These are phyloP conservation scores for Fusarium albosuccineum DNA, from an alignment of 2,329 filamentous ascomycete species.

Conservation along the genomic window DNA sequence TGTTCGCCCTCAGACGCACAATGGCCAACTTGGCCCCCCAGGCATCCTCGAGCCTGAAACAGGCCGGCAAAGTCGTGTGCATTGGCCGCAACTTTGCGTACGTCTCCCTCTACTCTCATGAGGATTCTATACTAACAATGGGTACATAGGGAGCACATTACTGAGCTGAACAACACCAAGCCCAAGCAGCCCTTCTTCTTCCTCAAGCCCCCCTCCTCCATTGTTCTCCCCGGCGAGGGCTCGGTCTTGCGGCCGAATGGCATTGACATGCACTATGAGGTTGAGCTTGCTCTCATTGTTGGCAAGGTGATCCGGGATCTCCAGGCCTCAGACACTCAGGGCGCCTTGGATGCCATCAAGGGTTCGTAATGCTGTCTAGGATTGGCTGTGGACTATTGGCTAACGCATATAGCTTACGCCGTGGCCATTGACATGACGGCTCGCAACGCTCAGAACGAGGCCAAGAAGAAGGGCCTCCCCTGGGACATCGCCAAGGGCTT, in stretches of 20 bases:
- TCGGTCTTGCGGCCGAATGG: constrained; percentile 86
- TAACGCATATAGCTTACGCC: constrained; percentile 75
- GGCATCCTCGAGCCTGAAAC: constrained; percentile 60
- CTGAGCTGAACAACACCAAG: constrained; percentile 86
- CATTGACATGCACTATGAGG: constrained; percentile 91
- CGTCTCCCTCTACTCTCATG: constrained; percentile 48
- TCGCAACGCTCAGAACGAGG: constrained; percentile 94
- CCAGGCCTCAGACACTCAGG: constrained; percentile 77
- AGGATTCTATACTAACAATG: constrained; percentile 22
- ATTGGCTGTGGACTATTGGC: background rate
- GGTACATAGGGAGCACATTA: constrained; percentile 82
- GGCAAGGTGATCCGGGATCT: constrained; percentile 84
- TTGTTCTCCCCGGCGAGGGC: constrained; percentile 82
- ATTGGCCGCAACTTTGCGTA: constrained; percentile 97
- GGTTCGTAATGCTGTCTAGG: constrained; percentile 61
- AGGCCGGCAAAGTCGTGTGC: constrained; percentile 84
- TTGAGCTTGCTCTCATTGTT: constrained; percentile 92
- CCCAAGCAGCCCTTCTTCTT: constrained; percentile 99
- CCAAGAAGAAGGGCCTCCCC: constrained; percentile 93
- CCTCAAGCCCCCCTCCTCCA: constrained; percentile 90
- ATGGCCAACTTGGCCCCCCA: constrained; percentile 57
- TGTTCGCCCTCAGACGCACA: constrained; percentile 55
- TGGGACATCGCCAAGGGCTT: constrained; percentile 98
- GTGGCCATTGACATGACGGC: constrained; percentile 98
- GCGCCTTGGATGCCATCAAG: constrained; percentile 85